A percentile compares a stretch with the other conserved stretches of the same genome.
phyloP scores from a whole-genome alignment of 192 early-diverging fungal genomes.

The Funneliformis geosporum region DNA sequence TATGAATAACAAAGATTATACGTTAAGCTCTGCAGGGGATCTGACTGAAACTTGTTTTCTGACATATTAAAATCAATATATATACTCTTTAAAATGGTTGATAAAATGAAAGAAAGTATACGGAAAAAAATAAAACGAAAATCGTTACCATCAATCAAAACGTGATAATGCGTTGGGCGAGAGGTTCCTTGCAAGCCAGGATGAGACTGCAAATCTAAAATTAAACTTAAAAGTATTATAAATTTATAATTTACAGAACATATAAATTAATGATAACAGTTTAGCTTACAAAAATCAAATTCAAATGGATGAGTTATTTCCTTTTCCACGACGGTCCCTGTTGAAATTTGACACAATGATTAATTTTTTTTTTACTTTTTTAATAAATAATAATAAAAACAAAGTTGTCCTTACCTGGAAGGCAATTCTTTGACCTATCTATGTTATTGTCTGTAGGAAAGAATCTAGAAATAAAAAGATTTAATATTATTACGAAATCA shows the following conservation, averaged over 20 bases:
- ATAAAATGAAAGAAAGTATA: constrained; percentile 43
- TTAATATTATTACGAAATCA: too few species aligned
- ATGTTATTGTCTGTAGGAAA: constrained; percentile 63
- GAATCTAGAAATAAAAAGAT: constrained; percentile 38
- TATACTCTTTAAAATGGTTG: neutral
- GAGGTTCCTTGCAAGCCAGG: constrained; percentile 92
- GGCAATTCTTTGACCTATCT: constrained; percentile 74
- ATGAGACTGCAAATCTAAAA: constrained; percentile 72
- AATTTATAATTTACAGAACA: neutral
- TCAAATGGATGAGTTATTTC: constrained; percentile 69
- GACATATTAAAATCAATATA: neutral
- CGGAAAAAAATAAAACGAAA: constrained; percentile 48
- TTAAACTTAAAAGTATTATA: too few species aligned
- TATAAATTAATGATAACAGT: neutral
- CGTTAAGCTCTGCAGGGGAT: constrained; percentile 69
- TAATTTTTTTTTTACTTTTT: too few species aligned
- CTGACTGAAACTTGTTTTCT: neutral
- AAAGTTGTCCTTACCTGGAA: constrained; percentile 53
- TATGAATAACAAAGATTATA: constrained; percentile 87
- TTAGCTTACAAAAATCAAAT: constrained; percentile 66
- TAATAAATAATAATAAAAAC: too few species aligned
- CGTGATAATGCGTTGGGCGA: constrained; percentile 87
- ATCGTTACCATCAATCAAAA: constrained; percentile 78
- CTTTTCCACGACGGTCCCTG: constrained; percentile 64
- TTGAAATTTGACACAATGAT: too few species aligned